Conservation (phyloP, 345 rosid species). For the Triadica sebifera region DNA sequence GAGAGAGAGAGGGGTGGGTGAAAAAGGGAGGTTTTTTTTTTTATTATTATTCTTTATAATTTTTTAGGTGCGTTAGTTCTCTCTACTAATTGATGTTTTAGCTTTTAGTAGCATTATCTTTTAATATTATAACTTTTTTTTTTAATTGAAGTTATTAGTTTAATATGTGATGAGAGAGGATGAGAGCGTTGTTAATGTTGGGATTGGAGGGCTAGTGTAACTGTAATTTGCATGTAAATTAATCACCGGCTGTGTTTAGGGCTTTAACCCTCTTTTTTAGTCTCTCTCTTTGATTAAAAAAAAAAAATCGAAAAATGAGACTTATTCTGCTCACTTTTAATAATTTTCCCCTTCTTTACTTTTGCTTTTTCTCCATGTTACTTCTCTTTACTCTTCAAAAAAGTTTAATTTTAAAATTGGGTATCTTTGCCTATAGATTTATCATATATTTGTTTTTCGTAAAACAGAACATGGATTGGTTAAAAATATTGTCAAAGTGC, state of each 20-base stretch:
- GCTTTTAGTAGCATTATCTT: neutral
- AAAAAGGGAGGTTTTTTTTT: neutral
- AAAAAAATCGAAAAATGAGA: neutral
- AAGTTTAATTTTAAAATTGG: neutral
- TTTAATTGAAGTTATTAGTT: neutral
- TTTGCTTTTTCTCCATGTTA: conserved; percentile 6
- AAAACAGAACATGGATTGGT: neutral
- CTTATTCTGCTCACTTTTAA: conserved; percentile 1
- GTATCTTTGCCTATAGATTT: no score
- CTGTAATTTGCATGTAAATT: conserved; percentile 45
- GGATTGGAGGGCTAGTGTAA: conserved; percentile 30
- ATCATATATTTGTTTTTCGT: no score
- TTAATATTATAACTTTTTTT: neutral
- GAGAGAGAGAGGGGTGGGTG: neutral
- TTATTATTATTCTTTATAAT: neutral
- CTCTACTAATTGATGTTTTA: conserved; percentile 22
- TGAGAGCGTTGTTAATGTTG: no score
- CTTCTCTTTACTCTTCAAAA: neutral
- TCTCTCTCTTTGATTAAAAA: neutral
- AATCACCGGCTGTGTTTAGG: conserved; percentile 27
- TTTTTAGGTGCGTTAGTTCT: conserved; percentile 14
- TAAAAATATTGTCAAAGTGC: neutral
- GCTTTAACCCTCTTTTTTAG: conserved; percentile 23
- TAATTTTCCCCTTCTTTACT: neutral
- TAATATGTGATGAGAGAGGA: neutral